Base-by-base conservation (phyloP, 306 rosid species). In the Casuarina equisetifolia region DNA sequence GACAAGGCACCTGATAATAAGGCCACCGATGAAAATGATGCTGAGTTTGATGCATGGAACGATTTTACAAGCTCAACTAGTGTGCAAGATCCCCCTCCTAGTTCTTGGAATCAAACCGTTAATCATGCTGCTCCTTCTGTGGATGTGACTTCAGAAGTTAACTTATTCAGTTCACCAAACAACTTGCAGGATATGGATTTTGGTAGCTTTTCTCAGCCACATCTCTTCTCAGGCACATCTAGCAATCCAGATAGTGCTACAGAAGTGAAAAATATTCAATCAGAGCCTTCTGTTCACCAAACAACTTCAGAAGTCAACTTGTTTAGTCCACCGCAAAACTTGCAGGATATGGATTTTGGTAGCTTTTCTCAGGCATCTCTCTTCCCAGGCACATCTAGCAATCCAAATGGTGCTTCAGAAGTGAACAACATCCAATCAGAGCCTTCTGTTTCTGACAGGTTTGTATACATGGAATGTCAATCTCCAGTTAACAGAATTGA, bases 41-140 rank as follows among this genome's bases (percentile, higher is more conserved):
- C 78, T 76, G 80, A 89, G 44, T 84, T 86, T 79, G 91, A 90
- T 76, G 84, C 51, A n/a, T 91, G 93, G 97, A 84, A 86, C 84
- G 90, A 58, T 83, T 86, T 91, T 79, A 61, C 89, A 38, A 83
- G 85, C 85, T 85, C 74, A 32, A 67, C 89, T 78, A 72, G 79
- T 70, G 72, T 52, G 35, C 85, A 72, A 68, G 85, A 80, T 83
- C 83, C 89, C 75, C 79, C 83, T 54, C 69, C 17, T 70, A 82
- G 64, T 85, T 75, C 81, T 80, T 40, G 74, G 82, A 79, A 84
- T 74, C 90, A 89, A 82, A 69, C 70, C 39, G 72, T 73, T 11
- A 72, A 81, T 76, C 74, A 80, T 58, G 49, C 80, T 45, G 70
- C 72, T 43, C 70, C 82, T 19, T 76, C 88, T 66, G 78, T 79